These are phyloP conservation scores for Ophiobolus disseminans DNA, from an alignment of 2,329 filamentous ascomycete genomes.

Conservation along the genomic window DNA sequence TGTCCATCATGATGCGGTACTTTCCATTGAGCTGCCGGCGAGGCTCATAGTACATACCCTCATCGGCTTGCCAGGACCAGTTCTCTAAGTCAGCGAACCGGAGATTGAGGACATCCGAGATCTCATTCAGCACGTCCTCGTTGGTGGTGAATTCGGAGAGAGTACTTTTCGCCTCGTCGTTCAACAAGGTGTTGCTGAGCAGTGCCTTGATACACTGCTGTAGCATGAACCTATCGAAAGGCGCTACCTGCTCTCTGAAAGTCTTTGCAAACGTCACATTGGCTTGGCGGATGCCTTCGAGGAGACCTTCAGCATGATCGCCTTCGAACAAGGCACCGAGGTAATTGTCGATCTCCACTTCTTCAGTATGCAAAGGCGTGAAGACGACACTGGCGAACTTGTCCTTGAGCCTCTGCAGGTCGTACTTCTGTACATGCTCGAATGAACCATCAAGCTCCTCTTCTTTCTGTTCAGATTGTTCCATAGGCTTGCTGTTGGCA, in stretches of 20 bases:
- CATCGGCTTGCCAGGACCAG: conserved; percentile 57
- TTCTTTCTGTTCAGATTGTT: conserved; percentile 10
- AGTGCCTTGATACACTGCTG: conserved; percentile 19
- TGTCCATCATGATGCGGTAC: conserved; percentile 66
- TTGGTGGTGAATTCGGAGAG: conserved; percentile 18
- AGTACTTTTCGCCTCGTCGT: conserved; percentile 21
- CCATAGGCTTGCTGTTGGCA: conserved; percentile 14
- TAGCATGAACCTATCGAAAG: conserved; percentile 11
- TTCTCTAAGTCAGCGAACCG: conserved; percentile 58
- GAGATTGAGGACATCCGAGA: conserved; percentile 66
- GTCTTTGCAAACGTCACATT: conserved; percentile 3
- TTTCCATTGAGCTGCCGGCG: conserved; percentile 63
- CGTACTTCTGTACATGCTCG: conserved; percentile 22
- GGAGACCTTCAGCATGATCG: conserved; percentile 10
- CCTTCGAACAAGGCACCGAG: conserved; percentile 20
- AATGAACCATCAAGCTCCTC: conserved; percentile 20
- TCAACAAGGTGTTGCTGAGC: conserved; percentile 19
- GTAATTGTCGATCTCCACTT: conserved; percentile 22
- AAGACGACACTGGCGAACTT: conserved; percentile 26
- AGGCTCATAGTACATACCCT: conserved; percentile 28
- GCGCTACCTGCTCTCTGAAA: conserved; percentile 9
- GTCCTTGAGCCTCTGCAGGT: conserved; percentile 20
- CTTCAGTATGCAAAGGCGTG: conserved; percentile 22
- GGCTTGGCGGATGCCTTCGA: conserved; percentile 6
- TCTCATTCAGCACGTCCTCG: conserved; percentile 56